These are phyloP conservation scores for Exserohilum rostratum DNA, from an alignment of 2,329 filamentous ascomycete species.

Conservation along the genomic window DNA sequence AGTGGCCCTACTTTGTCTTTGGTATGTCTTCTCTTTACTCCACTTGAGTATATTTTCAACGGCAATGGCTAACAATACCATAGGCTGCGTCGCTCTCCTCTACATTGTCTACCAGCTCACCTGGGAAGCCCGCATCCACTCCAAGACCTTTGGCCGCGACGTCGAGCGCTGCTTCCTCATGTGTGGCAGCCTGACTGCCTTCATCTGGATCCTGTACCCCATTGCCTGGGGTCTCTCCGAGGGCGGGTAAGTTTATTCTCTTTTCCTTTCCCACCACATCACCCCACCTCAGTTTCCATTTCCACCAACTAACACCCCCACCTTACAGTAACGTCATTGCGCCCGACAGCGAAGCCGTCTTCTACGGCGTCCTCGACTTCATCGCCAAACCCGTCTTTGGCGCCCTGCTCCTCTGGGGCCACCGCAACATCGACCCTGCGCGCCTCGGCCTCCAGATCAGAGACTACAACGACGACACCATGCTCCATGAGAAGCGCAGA, in stretches of 20 bases:
- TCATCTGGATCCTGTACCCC: conserved; percentile 70
- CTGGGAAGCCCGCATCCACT: conserved; percentile 63
- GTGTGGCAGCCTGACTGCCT: conserved; percentile 64
- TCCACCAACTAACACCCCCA: conserved; percentile 34
- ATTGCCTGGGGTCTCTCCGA: conserved; percentile 66
- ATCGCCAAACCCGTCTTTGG: conserved; percentile 70
- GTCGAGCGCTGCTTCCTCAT: conserved; percentile 61
- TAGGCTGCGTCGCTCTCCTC: conserved; percentile 57
- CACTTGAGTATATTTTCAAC: no score
- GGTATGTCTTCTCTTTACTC: conserved; percentile 13
- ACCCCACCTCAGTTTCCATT: no score
- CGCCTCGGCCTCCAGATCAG: conserved; percentile 60
- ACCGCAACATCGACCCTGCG: conserved; percentile 65
- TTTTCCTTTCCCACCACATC: no score
- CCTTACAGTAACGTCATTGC: conserved; percentile 64
- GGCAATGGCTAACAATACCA: no score
- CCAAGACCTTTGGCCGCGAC: conserved; percentile 59
- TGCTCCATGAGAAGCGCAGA: conserved; percentile 28
- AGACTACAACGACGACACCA: conserved; percentile 53
- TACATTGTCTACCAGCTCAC: conserved; percentile 67
- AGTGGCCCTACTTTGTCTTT: conserved; percentile 71
- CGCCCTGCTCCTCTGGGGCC: conserved; percentile 65
- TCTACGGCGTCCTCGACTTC: conserved; percentile 71
- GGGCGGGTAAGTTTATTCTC: conserved; percentile 36
- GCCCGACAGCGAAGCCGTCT: conserved; percentile 69